A percentile compares a stretch with the other conserved stretches of the same genome.
Evolutionary conservation across 1,284 basidiomycete species (phyloP).

Genomic region (Irpex sp.): DNA sequence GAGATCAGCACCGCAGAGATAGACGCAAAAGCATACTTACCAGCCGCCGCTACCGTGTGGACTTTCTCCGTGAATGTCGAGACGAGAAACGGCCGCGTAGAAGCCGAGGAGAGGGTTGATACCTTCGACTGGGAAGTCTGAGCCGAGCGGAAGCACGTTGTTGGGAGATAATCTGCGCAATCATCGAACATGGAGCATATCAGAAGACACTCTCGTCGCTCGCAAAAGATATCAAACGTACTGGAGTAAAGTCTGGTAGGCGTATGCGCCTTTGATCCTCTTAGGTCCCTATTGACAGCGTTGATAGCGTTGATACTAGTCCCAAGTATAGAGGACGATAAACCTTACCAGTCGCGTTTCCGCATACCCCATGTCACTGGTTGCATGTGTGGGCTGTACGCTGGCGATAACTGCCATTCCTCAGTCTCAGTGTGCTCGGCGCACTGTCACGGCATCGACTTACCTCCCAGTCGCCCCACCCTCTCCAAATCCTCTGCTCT

Average conservation of each 20-base stretch:
- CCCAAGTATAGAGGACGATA: neutral
- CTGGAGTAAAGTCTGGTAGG: conserved; percentile 78
- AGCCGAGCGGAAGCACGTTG: conserved; percentile 73
- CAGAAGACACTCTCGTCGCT: neutral
- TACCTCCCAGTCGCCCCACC: conserved; percentile 70
- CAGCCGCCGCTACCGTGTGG: conserved; percentile 83
- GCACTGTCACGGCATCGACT: conserved; percentile 17
- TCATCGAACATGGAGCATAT: neutral
- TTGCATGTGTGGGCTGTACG: conserved; percentile 91
- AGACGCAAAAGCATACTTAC: conserved; percentile 37
- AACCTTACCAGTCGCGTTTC: conserved; percentile 66
- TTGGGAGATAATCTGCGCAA: conserved; percentile 41
- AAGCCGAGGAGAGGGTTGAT: conserved; percentile 82
- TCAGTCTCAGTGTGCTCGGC: neutral
- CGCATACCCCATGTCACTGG: conserved; percentile 91
- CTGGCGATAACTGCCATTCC: conserved; percentile 75
- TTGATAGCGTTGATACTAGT: neutral
- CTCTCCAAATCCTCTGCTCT: conserved; percentile 64
- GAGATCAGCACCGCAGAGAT: neutral
- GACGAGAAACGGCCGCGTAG: conserved; percentile 81
- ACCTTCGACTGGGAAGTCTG: conserved; percentile 89
- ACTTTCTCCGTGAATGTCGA: conserved; percentile 65
- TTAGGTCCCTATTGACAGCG: conserved; percentile 56
- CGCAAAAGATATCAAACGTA: conserved; percentile 30
- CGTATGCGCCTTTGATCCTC: conserved; percentile 84